These are phyloP conservation scores for Phyllosticta paracitricarpa DNA, from an alignment of 2,329 filamentous ascomycete genomes.

Conservation along the genomic window DNA sequence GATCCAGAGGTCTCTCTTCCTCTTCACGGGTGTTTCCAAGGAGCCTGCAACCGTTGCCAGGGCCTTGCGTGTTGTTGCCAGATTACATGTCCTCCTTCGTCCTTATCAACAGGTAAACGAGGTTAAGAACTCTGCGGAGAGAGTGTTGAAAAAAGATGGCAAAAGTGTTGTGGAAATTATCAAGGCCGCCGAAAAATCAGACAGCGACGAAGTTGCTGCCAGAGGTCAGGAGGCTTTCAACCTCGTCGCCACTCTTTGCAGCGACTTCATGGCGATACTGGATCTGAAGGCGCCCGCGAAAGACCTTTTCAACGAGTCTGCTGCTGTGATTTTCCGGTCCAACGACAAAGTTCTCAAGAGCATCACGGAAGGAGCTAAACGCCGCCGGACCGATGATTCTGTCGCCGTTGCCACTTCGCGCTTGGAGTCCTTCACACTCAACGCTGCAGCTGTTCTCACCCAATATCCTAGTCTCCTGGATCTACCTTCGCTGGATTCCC, in stretches of 20 bases:
- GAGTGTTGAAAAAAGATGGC: background rate
- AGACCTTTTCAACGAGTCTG: constrained; percentile 7
- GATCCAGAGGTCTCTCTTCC: constrained; percentile 2
- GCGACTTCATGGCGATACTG: constrained; percentile 6
- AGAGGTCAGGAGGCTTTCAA: constrained; percentile 9
- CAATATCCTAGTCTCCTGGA: constrained; percentile 5
- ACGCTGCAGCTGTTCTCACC: constrained; percentile 5
- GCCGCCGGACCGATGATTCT: constrained; percentile 1
- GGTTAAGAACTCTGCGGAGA: background rate
- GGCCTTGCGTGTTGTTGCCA: background rate
- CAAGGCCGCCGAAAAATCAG: constrained; percentile 1
- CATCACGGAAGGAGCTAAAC: constrained; percentile 5
- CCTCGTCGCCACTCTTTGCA: constrained; percentile 8
- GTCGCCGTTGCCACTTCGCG: background rate
- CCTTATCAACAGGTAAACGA: constrained; percentile 3
- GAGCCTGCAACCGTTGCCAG: constrained; percentile 5
- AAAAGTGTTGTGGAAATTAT: constrained; percentile 1
- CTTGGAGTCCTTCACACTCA: constrained; percentile 4
- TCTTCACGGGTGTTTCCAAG: constrained; percentile 3
- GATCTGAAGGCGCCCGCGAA: constrained; percentile 10
- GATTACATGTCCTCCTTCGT: constrained; percentile 6
- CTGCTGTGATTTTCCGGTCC: constrained; percentile 3
- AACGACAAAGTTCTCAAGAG: constrained; percentile 6
- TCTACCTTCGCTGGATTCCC: constrained; percentile 3
- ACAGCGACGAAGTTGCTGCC: background rate